Conservation (phyloP, 2,329 filamentous ascomycete species). For the Didymella exigua region DNA sequence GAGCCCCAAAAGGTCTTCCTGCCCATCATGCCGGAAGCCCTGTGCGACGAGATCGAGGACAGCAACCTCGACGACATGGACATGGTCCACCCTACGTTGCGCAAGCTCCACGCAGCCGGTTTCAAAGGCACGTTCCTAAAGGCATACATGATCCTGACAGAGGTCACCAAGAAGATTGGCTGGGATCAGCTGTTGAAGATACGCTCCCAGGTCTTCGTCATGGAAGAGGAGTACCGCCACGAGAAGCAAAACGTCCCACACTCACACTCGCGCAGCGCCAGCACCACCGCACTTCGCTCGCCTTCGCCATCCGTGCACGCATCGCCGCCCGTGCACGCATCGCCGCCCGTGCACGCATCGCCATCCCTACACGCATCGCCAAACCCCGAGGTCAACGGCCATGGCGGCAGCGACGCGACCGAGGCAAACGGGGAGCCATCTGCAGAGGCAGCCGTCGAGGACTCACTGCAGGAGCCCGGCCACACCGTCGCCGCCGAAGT, state of each 20-base stretch:
- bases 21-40: slow-evolving; percentile 84
- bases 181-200: slow-evolving; percentile 97
- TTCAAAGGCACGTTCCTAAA: slow-evolving; percentile 97
- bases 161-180: slow-evolving; percentile 94
- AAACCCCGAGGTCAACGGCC: slow-evolving; percentile 49
- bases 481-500: slow-evolving; percentile 79
- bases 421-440: slow-evolving; percentile 38
- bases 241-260: slow-evolving; percentile 63
- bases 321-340: too few relatives aligned
- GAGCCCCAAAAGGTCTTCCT: slow-evolving; percentile 87
- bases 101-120: slow-evolving; percentile 82
- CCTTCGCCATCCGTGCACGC: slow-evolving; percentile 50
- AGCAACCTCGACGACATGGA: slow-evolving; percentile 79
- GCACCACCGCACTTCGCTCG: slow-evolving; percentile 76
- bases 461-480: slow-evolving; percentile 75
- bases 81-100: slow-evolving; percentile 82
- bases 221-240: slow-evolving; percentile 97
- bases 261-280: slow-evolving; percentile 69
- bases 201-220: slow-evolving; percentile 95
- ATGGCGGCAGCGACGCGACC: slow-evolving; percentile 30
- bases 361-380: slow-evolving; percentile 22
- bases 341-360: too few relatives aligned
- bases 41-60: slow-evolving; percentile 95
- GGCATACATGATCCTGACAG: slow-evolving; percentile 90
- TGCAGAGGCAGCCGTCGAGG: slow-evolving; percentile 33